These are phyloP conservation scores for Nigrospora sphaerica DNA, from an alignment of 2,329 filamentous ascomycete genomes.

Conservation along the genomic window DNA sequence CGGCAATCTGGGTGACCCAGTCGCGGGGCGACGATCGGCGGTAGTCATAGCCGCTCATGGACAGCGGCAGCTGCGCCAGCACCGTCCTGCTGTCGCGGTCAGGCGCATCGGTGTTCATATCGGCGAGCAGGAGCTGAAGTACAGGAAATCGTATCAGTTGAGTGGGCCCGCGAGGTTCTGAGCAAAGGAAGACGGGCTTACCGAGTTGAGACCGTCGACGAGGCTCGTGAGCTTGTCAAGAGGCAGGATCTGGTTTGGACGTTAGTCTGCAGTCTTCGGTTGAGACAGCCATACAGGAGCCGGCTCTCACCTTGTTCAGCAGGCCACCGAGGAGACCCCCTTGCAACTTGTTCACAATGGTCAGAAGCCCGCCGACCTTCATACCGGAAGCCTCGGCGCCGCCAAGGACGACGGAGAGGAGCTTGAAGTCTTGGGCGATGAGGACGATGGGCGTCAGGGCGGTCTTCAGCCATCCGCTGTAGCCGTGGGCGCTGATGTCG, in stretches of 20 bases:
- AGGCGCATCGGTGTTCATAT: not conserved
- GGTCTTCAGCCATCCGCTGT: slow-evolving; percentile 45
- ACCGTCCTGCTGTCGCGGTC: not conserved
- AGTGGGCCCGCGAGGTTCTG: too few species aligned
- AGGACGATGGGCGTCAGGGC: slow-evolving; percentile 38
- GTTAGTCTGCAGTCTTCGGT: slow-evolving; percentile 4
- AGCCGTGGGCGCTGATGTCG: slow-evolving; percentile 42
- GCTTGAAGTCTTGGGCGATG: slow-evolving; percentile 35
- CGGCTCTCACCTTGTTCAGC: not conserved
- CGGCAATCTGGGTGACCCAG: slow-evolving; percentile 39
- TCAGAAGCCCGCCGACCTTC: not conserved
- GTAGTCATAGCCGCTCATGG: slow-evolving; percentile 25
- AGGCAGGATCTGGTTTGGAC: slow-evolving; percentile 1
- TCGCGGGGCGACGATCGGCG: slow-evolving; percentile 41
- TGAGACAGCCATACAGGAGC: too few species aligned
- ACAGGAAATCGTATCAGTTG: not conserved
- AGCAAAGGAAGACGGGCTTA: slow-evolving; percentile 28
- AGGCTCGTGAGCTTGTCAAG: slow-evolving; percentile 21
- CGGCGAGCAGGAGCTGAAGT: not conserved
- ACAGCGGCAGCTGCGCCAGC: slow-evolving; percentile 42
- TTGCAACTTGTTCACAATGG: slow-evolving; percentile 26
- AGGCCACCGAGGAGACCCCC: slow-evolving; percentile 11
- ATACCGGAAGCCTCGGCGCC: slow-evolving; percentile 36
- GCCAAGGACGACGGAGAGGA: slow-evolving; percentile 37
- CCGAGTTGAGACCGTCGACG: slow-evolving; percentile 37